A percentile compares a stretch with the other conserved stretches of the same genome.
phyloP scores from a whole-genome alignment of 306 rosid species.

The Cotoneaster glaucophyllus region DNA sequence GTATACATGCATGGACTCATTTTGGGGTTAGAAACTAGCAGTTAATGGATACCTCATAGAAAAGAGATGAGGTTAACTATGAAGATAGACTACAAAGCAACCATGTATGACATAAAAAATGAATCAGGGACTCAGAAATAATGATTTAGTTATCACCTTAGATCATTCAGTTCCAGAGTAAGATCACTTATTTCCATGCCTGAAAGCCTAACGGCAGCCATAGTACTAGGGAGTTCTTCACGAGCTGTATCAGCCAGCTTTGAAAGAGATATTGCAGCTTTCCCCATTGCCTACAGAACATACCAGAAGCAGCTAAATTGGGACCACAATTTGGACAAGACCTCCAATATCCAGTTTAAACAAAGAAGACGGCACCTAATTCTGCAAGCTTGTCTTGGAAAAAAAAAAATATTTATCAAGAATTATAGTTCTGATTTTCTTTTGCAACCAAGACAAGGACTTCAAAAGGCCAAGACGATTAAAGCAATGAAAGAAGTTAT shows the following conservation, averaged over 20 bases:
- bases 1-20: background rate
- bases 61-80: background rate
- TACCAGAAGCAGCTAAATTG: background rate
- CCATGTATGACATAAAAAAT: background rate
- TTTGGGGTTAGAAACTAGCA: background rate
- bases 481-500: background rate
- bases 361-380: background rate
- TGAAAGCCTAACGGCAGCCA: slow-evolving; percentile 94
- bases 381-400: background rate
- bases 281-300: slow-evolving; percentile 65
- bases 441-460: background rate
- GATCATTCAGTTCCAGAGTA: slow-evolving; percentile 56
- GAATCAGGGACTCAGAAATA: background rate
- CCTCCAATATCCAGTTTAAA: background rate
- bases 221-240: slow-evolving; percentile 93
- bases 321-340: background rate
- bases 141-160: slow-evolving; percentile 48
- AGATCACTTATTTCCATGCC: slow-evolving; percentile 99
- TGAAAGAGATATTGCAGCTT: slow-evolving; percentile 84
- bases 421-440: background rate
- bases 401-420: background rate
- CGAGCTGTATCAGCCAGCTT: slow-evolving; percentile 91
- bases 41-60: background rate
- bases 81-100: background rate
- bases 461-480: background rate